Percentiles rank a stretch among this genome's conserved stretches.
These are phyloP conservation scores for Entelexis paramagnoliae DNA, from an alignment of 1,139 yeast genomes.

Conservation along the genomic window DNA sequence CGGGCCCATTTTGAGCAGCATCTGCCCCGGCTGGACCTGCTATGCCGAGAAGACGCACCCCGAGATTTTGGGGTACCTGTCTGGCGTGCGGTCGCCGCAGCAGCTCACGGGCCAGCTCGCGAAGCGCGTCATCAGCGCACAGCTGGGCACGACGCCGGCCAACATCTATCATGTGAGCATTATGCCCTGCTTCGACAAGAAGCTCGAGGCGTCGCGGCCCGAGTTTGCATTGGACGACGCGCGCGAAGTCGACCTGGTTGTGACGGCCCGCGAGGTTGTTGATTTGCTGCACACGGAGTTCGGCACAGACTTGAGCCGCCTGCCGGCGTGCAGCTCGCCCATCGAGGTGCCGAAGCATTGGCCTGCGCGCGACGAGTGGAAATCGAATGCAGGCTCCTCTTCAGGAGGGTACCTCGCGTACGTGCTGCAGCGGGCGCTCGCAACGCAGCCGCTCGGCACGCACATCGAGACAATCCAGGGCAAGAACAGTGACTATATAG, in stretches of 20 bases:
- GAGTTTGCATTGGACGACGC: conserved; percentile 38
- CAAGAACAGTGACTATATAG: conserved; percentile 65
- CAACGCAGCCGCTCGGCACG: conserved; percentile 22
- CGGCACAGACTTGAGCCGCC: conserved; percentile 26
- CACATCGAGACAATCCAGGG: conserved; percentile 39
- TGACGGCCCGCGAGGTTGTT: conserved; percentile 80
- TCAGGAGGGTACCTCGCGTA: conserved; percentile 70
- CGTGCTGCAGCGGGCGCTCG: conserved; percentile 28
- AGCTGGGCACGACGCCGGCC: conserved; percentile 29
- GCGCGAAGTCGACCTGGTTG: conserved; percentile 82
- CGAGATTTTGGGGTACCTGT: conserved; percentile 50
- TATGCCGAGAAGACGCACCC: conserved; percentile 96
- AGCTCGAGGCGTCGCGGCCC: conserved; percentile 84
- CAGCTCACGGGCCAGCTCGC: conserved; percentile 78
- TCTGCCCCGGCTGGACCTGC: conserved; percentile 96
- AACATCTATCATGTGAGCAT: conserved; percentile 67
- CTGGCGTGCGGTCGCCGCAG: conserved; percentile 73
- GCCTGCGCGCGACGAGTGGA: conserved; percentile 59
- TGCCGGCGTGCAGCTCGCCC: background rate
- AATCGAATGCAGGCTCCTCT: conserved; percentile 57
- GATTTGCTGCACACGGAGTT: conserved; percentile 51
- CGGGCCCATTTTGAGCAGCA: conserved; percentile 47
- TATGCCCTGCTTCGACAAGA: conserved; percentile 97
- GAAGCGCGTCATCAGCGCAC: conserved; percentile 44
- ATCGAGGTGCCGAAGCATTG: conserved; percentile 41